Evolutionary conservation across 805 yeast species (phyloP), one percentile per base, ranked within the genome.

Genomic region (Spathaspora boniae): DNA sequence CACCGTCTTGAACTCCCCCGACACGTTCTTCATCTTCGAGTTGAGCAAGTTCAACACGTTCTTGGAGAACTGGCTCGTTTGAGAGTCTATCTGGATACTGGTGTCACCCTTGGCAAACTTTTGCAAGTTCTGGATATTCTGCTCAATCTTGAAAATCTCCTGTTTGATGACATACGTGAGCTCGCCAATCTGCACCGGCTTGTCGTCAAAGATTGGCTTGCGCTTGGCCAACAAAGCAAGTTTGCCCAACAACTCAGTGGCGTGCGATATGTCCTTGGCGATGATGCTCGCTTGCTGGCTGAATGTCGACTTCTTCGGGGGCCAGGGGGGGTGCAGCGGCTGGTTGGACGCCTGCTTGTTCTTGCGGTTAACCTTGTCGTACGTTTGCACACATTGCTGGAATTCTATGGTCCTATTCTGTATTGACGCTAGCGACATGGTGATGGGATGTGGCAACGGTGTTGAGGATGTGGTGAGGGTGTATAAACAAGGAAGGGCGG

Each of bases 371-470:
- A 77, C 74, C 48, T 77, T 78, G 53, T 81, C 80, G 58, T 82
- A 81, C 2, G 89, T 77, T 30, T 78, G 62, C 20, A 91, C 96
- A 54, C 96, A 87, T 53, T 88, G 89, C 47, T 88, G 91, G 66
- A 91, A 91, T 69, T 91, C 98, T 43, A 77, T 71, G 6, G 98
- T 91, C 47, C 98, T 72, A 62, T 91, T 94, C 54, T 84, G 91
- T 26, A 79, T 68, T 18, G 37, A 27, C 18, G 59, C 25, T 11
- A 46, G 38, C 18, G 46, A 45, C 51, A 48, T 49, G 19, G n/a
- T n/a, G n/a, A n/a, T n/a, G n/a, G n/a, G n/a, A n/a, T n/a, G n/a
- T n/a, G n/a, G n/a, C n/a, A n/a, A n/a, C n/a, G n/a, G n/a, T n/a
- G n/a, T n/a, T n/a, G n/a, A n/a, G n/a, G n/a, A n/a, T n/a, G n/a